Base-by-base conservation (phyloP, 73 alveolate species). In the Uronychia binucleata region DNA sequence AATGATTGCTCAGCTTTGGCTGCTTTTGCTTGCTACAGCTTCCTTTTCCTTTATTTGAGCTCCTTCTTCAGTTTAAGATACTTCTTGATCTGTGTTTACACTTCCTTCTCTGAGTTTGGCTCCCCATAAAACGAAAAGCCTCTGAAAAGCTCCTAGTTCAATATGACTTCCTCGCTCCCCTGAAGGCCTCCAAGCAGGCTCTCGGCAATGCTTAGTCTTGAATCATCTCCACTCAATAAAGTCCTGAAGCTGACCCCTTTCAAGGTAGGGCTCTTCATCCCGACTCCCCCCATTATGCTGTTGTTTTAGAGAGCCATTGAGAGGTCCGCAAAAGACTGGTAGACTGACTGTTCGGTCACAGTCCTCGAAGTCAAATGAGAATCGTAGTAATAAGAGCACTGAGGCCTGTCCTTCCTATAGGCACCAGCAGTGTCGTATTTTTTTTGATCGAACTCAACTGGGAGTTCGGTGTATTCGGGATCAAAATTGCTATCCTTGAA, bases 71-170 rank as follows among this genome's bases (percentile, higher is more conserved):
- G 33, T 32, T 78, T 85, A 28, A 31, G 27, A 77, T 85, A 85
- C 57, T 85, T 83, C 76, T 78, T 28, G 30, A 85, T 85, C 67
- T 85, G 30, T 28, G 84, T 77, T 57, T 85, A 30, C 5, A 85
- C 91, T 78, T 85, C 91, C 58, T 77, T 77, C 74, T 85, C 91
- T 77, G 57, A 74, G 1, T 75, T 76, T 1, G 86, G 81, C 34
- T 85, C 91, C 27, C 91, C 81, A 85, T 85, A 85, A 57, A 85
- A 85, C 1, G 91, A 85, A 46, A 85, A 85, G 26, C 91, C 91
- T 78, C 67, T 85, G 75, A 85, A 85, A 8, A 75, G 25, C 19
- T 46, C 67, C 19, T 46, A 19, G 19, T 46, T 46, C 5, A 28
- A 30, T 28, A 27, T 58, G 8, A 25, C 5, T 26, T 67, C 14